phyloP scores from a whole-genome alignment of 306 rosid genomes.

The Inga oerstediana region DNA sequence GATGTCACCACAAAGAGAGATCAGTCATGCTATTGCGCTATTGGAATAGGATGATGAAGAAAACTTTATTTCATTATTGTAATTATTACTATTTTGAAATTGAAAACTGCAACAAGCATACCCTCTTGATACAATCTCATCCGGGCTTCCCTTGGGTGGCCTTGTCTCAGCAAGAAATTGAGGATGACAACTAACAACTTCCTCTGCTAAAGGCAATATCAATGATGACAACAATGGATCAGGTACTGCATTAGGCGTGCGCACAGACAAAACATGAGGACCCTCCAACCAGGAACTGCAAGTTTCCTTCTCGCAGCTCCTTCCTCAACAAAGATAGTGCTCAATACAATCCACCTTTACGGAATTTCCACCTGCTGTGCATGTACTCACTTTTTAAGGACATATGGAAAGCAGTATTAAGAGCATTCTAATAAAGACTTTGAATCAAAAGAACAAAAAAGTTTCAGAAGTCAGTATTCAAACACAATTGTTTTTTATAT shows the following conservation, averaged over 20 bases:
- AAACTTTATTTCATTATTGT: not conserved
- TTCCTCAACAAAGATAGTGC: conserved; percentile 79
- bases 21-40: not conserved
- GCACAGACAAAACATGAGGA: conserved; percentile 67
- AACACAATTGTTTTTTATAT: not conserved
- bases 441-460: conserved; percentile 20
- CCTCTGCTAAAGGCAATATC: conserved; percentile 80
- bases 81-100: not conserved
- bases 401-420: conserved; percentile 23
- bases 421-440: conserved; percentile 35
- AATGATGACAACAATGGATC: conserved; percentile 87
- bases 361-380: conserved; percentile 89
- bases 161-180: conserved; percentile 56
- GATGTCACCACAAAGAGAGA: conserved; percentile 24
- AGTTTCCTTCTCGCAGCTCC: conserved; percentile 82
- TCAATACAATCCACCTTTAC: conserved; percentile 84
- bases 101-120: conserved; percentile 37
- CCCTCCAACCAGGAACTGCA: conserved; percentile 81
- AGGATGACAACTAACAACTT: conserved; percentile 59
- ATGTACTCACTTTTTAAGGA: conserved; percentile 74
- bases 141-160: conserved; percentile 60
- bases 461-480: conserved; percentile 2
- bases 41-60: conserved; percentile 3
- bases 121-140: conserved; percentile 56
- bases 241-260: conserved; percentile 72